A percentile compares a stretch with the other conserved stretches of the same genome.
Evolutionary conservation across 768 basidiomycete species (phyloP).

Genomic region (Suillus ampliporus): DNA sequence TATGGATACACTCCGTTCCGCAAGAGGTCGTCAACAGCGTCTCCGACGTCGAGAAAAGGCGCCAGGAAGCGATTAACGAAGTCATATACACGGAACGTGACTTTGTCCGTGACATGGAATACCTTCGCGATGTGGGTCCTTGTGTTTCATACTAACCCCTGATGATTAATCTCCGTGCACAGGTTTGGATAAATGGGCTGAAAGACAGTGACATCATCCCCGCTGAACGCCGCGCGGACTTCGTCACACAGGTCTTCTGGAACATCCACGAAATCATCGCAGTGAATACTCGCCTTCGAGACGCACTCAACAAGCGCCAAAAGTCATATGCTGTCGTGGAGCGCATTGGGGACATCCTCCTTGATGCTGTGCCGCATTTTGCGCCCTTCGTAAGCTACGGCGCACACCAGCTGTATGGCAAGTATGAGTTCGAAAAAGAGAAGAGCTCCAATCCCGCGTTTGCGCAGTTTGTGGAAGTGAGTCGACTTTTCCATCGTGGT

Average conservation of each 20-base stretch:
- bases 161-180: constrained; percentile 6
- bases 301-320: constrained; percentile 93
- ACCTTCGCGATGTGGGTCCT: constrained; percentile 84
- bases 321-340: constrained; percentile 95
- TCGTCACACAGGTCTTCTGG: constrained; percentile 97
- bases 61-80: constrained; percentile 99
- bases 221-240: constrained; percentile 74
- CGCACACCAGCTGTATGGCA: constrained; percentile 95
- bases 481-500: constrained; percentile 18
- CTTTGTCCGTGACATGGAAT: constrained; percentile 98
- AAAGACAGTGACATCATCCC: constrained; percentile 81
- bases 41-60: constrained; percentile 90
- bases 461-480: constrained; percentile 92
- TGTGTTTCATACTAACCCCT: constrained; percentile 5
- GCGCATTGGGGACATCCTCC: constrained; percentile 87
- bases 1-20: constrained; percentile 97
- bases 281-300: constrained; percentile 90
- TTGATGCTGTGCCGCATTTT: constrained; percentile 87
- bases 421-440: constrained; percentile 99
- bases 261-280: constrained; percentile 93
- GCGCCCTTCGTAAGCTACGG: constrained; percentile 95
- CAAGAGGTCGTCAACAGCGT: constrained; percentile 93
- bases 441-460: constrained; percentile 92
- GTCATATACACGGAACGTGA: constrained; percentile 93
- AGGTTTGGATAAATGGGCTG: constrained; percentile 92